Evolutionary conservation across 2,329 filamentous ascomycete species (phyloP), one percentile per base, ranked within the genome.

Genomic region (Aspergillus flavus): DNA sequence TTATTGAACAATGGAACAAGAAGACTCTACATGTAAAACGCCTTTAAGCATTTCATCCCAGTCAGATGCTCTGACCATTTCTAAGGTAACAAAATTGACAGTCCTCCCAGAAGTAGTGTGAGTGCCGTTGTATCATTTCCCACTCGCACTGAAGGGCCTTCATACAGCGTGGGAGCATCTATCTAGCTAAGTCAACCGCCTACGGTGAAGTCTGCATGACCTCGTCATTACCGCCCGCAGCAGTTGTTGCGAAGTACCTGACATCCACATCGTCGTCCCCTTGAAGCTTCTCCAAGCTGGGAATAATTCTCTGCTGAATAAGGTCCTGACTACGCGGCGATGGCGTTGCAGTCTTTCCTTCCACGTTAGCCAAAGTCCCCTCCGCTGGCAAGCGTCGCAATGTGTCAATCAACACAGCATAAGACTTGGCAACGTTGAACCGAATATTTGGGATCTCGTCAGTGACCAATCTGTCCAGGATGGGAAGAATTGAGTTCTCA

Each of bases 401-500:
- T n/a, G 94, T 93, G 71, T 91, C 89, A 73, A 98, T 93, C 63
- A 99, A 84, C 58, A 95, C 90, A 26, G 89, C 88, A 76, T 98
- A 99, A 54, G 95, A 98, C 84, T 99, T 99, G 71, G 95, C 95
- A 55, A 99, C 95, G 79, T 99, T 99, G 87, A 99, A 99, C 58
- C 95, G 93, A 77, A 99, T 99, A 82, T 99, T 99, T 70, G 95
- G 95, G 67, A 99, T 99, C 52, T 96, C 93, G 76, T 99, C 95
- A 53, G 88, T 87, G 58, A 96, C 93, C 60, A 99, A 91, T 82
- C 94, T 93, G 80, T 97, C 92, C 76, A 99, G 88, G 85, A 99
- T 98, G 45, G 95, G 95, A 26, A 99, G 87, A 70, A 99, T 96
- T 39, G 93, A 95, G 76, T 91, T 90, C 75, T 92, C 90, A 77